Conservation (phyloP, 768 basidiomycete species). For the Trametes meyenii region DNA sequence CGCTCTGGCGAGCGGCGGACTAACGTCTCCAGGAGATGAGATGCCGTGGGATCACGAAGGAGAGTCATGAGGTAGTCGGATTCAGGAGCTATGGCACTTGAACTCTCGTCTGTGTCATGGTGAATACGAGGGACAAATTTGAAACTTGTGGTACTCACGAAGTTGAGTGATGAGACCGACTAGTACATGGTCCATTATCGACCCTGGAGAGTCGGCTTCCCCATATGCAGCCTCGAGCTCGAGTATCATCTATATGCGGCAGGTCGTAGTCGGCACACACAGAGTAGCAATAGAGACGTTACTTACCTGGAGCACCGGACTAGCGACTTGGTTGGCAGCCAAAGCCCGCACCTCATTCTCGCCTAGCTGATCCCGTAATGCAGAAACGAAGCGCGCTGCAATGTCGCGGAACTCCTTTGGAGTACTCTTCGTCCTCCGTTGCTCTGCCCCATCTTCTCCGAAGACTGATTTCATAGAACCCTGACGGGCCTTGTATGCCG, state of each 20-base stretch:
- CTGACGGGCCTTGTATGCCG: constrained; percentile 79
- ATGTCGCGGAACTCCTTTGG: constrained; percentile 48
- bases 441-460: constrained; percentile 38
- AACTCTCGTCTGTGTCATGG: constrained; percentile 40
- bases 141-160: constrained; percentile 46
- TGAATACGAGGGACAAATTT: not conserved
- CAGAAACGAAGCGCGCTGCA: constrained; percentile 49
- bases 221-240: constrained; percentile 78
- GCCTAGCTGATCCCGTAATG: constrained; percentile 53
- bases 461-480: constrained; percentile 84
- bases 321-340: constrained; percentile 75
- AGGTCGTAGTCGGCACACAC: not conserved
- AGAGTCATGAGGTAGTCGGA: constrained; percentile 84
- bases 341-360: constrained; percentile 78
- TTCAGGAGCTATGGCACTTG: constrained; percentile 41
- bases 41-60: constrained; percentile 84
- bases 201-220: constrained; percentile 59
- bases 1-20: constrained; percentile 60
- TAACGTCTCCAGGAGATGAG: constrained; percentile 86
- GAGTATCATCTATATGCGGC: constrained; percentile 62
- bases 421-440: constrained; percentile 35
- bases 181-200: constrained; percentile 80
- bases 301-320: constrained; percentile 72
- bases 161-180: constrained; percentile 71
- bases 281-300: not conserved